A percentile compares a stretch with the other conserved stretches of the same genome.
Evolutionary conservation across 148 eudicot genomes (phyloP).

Genomic region (Dianthus caryophyllus): DNA sequence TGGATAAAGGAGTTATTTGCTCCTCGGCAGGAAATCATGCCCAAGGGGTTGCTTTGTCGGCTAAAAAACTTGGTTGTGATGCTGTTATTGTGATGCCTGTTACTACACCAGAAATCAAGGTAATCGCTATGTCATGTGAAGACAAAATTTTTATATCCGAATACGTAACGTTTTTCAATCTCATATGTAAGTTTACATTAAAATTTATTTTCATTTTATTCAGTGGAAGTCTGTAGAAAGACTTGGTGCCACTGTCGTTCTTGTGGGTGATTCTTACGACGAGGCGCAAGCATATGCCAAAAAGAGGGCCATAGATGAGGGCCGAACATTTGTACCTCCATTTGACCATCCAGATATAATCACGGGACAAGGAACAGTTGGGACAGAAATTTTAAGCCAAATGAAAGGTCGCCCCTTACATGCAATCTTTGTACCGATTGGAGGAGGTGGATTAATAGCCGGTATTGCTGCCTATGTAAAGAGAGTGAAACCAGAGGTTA

Average conservation of each 20-base stretch:
- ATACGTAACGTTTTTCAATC: too few relatives aligned
- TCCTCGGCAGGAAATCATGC: conserved; percentile 99
- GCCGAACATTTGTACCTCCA: conserved; percentile 86
- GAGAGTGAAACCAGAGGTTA: conserved; percentile 81
- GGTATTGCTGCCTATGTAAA: conserved; percentile 96
- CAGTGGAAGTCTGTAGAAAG: conserved; percentile 94
- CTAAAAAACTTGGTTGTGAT: conserved; percentile 64
- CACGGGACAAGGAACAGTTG: conserved; percentile 88
- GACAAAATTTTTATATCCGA: too few relatives aligned
- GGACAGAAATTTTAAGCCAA: conserved; percentile 91
- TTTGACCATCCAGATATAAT: conserved; percentile 95
- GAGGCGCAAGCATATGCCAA: conserved; percentile 92
- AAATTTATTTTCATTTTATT: conserved; percentile 4
- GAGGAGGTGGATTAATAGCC: conserved; percentile 96
- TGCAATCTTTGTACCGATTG: conserved; percentile 94
- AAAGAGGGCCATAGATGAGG: conserved; percentile 61
- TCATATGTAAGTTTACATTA: too few relatives aligned
- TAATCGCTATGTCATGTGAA: too few relatives aligned
- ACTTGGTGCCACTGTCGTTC: conserved; percentile 91
- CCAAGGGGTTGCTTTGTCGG: conserved; percentile 93
- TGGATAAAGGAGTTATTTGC: conserved; percentile 82
- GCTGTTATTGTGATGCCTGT: conserved; percentile 97
- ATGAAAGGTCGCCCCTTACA: conserved; percentile 56
- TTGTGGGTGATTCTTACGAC: conserved; percentile 89
- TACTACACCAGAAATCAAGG: conserved; percentile 98